Base-by-base conservation (phyloP, 1,139 yeast species). In the Scheffersomyces insectosa region DNA sequence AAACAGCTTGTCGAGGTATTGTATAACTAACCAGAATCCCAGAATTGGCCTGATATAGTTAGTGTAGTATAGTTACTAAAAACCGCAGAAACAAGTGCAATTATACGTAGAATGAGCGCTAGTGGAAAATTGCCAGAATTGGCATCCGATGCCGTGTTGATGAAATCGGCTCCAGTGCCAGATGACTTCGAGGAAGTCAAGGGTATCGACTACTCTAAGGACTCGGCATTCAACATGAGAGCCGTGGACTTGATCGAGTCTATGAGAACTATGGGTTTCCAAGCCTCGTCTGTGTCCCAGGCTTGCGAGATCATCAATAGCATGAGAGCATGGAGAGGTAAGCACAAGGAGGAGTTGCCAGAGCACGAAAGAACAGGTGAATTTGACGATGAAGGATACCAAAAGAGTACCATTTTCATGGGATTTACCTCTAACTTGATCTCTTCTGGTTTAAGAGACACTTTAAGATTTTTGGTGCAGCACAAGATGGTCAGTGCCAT, bases 221-320 rank as follows among this genome's bases (percentile, higher is more conserved):
- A 86, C 38, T 66, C 70, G 42, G 82, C 86, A 14, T 75, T 69
- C 50, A 82, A 89, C 64, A 82, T 88, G 80, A 72, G 75, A 40
- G 98, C 98, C 25, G 74, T 76, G 13, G 95, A 88, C 57, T 72
- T 93, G 52, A 79, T 93, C 51, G 74, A 72, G 31, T 80, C 95
- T 33, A 93, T 95, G 99, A 80, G 74, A 55, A 83, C 82, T 37
- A 93, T 93, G 97, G 99, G 99, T n/a, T 95, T 93, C 75, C 99
- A 93, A 69, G 99, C 96, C 5, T 80, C 91, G 14, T 79, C 95
- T 3, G 77, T 93, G 36, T 84, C 90, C 27, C 75, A 82, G 54
- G 97, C 97, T 2, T 90, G 97, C 63, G 95, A 88, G 25, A 88
- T 93, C 52, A 89, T 93, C 48, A 81, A 91, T 59, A 82, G 87